Base-by-base conservation (phyloP, 2,329 filamentous ascomycete genomes). In the Pseudogymnoascus sp. region DNA sequence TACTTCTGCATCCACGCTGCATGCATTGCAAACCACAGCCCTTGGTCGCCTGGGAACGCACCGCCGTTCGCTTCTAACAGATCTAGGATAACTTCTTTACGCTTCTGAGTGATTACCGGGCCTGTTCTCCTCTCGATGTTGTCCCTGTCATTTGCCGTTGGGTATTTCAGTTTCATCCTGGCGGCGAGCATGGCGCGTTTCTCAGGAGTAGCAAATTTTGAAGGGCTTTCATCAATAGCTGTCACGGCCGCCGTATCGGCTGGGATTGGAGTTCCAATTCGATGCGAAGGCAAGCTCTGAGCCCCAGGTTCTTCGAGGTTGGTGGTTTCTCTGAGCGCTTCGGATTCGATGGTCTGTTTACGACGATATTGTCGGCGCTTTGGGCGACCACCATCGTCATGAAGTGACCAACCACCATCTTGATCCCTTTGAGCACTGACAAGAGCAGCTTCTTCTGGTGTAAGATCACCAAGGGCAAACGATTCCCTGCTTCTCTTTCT, bases 1-100 rank as follows among this genome's bases (percentile, higher is more conserved):
- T 66, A 65, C 49, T 65, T 63, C 58, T 69, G 69, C 11, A 71
- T 55, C 69, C 69, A 74, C 8, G 65, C 61, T 38, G 60, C 65
- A 18, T 70, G 65, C 63, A 69, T 67, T 37, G 66, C 67, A 60
- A 70, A 67, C 72, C 72, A 74, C 2, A 74, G 45, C 40, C 67
- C 64, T 61, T 66, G 67, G 14, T 70, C 67, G 6, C 67, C 70
- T 4, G 72, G 70, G 43, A 74, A 71, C 5, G 70, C 58, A 5
- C 68, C 67, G 0, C 64, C 63, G 37, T 72, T 71, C 4, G 49
- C 63, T 43, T 63, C 61, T 11, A 64, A 21, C 18, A 64, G 31
- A n/a, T 60, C 58, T 40, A 64, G 16, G 21, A 64, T 61, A n/a
- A 63, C 60, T 16, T 64, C 63, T 49, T 63, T 64, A 25, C 60